phyloP scores from a whole-genome alignment of 2,329 filamentous ascomycete genomes.

The Myriangium duriaei region DNA sequence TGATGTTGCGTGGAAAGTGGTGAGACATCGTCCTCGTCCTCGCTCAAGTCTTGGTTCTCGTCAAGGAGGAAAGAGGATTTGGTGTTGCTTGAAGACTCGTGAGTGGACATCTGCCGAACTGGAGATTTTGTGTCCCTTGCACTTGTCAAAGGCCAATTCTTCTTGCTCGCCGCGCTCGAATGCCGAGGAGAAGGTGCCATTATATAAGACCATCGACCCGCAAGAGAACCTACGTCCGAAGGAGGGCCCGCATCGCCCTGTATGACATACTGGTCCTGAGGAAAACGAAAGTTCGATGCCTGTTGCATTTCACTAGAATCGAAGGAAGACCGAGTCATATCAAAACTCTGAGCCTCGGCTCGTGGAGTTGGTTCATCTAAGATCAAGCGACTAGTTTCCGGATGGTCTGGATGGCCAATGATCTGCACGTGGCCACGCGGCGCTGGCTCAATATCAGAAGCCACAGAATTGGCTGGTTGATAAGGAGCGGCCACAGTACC shows the following conservation, averaged over 20 bases:
- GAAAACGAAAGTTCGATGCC: too few relatives aligned
- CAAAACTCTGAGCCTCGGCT: conserved; percentile 22
- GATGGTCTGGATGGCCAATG: conserved; percentile 11
- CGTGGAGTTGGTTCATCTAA: conserved; percentile 14
- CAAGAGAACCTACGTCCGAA: neutral
- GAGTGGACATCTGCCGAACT: neutral
- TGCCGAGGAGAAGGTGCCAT: conserved; percentile 1
- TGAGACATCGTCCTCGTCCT: conserved; percentile 30
- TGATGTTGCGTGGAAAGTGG: too few relatives aligned
- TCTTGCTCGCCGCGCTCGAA: conserved; percentile 4
- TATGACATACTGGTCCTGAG: conserved; percentile 5
- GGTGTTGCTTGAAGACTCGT: conserved; percentile 10
- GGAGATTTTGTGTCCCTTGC: neutral
- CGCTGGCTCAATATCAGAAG: conserved; percentile 2
- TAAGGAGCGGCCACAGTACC: neutral
- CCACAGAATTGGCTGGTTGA: conserved; percentile 1
- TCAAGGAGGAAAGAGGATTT: conserved; percentile 39
- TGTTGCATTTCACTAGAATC: too few relatives aligned
- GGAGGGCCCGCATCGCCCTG: neutral
- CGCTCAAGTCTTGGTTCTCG: conserved; percentile 44
- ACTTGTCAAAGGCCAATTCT: conserved; percentile 5
- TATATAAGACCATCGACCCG: conserved; percentile 6
- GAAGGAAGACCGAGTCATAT: too few relatives aligned
- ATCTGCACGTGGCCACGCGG: conserved; percentile 4
- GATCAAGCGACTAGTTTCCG: conserved; percentile 8